These are phyloP conservation scores for Diplosphaera chodatii DNA, from an alignment of 139 green algal species.

Conservation along the genomic window DNA sequence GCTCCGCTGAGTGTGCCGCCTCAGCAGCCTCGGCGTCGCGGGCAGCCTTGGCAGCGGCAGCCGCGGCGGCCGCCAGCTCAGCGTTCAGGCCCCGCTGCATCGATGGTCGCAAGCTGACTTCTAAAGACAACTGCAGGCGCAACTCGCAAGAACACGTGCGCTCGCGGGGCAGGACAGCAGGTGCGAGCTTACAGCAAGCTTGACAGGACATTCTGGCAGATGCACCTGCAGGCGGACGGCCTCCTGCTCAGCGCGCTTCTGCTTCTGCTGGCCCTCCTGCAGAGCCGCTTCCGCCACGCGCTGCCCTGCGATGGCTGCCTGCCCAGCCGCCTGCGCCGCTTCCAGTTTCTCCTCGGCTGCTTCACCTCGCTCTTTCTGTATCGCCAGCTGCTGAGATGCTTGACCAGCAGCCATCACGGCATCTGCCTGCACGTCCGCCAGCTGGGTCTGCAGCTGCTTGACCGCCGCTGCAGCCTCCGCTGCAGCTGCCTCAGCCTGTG, in stretches of 20 bases:
- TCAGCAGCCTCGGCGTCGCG: background rate
- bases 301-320: too few species aligned
- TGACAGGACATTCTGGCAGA: too few species aligned
- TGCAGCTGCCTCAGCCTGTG: too few species aligned
- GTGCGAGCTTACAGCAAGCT: too few species aligned
- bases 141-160: too few species aligned
- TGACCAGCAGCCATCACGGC: background rate
- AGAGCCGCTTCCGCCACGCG: background rate
- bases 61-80: background rate
- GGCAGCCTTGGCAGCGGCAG: background rate
- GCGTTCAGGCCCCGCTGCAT: background rate
- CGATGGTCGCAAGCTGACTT: too few species aligned
- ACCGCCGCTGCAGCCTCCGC: too few species aligned
- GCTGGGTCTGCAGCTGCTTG: too few species aligned
- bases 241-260: background rate
- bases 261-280: background rate
- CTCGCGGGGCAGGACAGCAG: too few species aligned
- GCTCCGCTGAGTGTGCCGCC: background rate
- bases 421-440: background rate
- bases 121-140: too few species aligned
- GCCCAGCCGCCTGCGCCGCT: too few species aligned
- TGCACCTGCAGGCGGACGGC: background rate
- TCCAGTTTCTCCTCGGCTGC: background rate
- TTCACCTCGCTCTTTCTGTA: too few species aligned
- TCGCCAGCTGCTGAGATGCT: background rate